Conservation (phyloP, 1,139 yeast species). For the Geotrichum candidum region DNA sequence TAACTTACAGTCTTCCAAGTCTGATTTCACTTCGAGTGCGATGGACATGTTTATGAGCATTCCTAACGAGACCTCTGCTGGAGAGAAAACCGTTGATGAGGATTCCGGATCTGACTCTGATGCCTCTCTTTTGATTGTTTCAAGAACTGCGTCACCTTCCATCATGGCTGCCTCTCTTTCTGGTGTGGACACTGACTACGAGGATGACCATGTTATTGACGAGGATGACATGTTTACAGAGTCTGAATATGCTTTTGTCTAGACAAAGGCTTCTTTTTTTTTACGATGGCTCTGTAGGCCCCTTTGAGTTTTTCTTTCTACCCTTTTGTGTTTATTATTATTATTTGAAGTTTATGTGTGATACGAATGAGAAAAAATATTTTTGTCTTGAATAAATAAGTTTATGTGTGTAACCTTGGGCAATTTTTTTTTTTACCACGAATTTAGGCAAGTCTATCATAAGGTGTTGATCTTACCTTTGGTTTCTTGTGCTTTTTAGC, state of each 20-base stretch:
- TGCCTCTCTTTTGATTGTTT: background rate
- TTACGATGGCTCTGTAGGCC: background rate
- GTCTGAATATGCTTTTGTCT: conserved; percentile 10
- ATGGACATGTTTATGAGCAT: conserved; percentile 11
- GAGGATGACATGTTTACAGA: conserved; percentile 15
- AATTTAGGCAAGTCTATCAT: background rate
- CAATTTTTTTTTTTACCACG: no score
- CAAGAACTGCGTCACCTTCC: conserved; percentile 7
- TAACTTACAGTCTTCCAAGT: background rate
- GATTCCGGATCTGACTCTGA: background rate
- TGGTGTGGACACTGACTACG: conserved; percentile 6
- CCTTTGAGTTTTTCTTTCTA: no score
- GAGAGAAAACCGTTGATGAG: background rate
- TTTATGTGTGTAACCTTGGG: background rate
- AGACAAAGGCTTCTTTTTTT: background rate
- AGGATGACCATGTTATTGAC: conserved; percentile 1
- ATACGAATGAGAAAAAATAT: background rate
- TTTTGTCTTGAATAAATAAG: no score
- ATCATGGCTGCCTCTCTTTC: conserved; percentile 5
- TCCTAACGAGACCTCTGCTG: background rate
- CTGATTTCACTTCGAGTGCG: conserved; percentile 3
- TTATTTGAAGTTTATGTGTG: background rate
- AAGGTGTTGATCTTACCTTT: background rate
- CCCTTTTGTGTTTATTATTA: background rate
- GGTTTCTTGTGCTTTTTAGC: background rate